Evolutionary conservation across 2,329 filamentous ascomycete species (phyloP), one percentile per base, ranked within the genome.

Genomic region (Sordariomycetes sp.): DNA sequence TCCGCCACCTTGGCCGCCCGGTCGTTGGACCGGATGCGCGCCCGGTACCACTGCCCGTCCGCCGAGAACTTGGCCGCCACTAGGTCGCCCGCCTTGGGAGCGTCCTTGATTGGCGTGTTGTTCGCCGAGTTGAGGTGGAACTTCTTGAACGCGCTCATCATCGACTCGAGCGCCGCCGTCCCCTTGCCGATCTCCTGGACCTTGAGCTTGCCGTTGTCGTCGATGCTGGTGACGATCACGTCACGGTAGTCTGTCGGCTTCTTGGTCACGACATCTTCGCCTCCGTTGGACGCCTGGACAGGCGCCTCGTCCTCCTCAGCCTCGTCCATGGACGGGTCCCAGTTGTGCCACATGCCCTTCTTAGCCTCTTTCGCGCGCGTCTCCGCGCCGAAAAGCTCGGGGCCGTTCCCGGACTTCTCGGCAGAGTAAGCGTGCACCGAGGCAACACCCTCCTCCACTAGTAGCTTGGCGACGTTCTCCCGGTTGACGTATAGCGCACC

Each of bases 11-110:
- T 90, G 67, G 86, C 87, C 10, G 92, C 82, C 61, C 94, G 90
- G 75, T 99, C 94, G 72, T 97, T 97, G 69, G 92, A 86, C 61
- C 92, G 87, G 61, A 99, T 85, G 61, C 87, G 88, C 35, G 89
- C 94, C 61, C 94, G 89, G 77, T 99, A 99, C 93, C 93, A 99
- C 65, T 94, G 85, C 60, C 87, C 84, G 69, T 99, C 94, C 57
- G 86, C 87, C 7, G 86, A 88, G 77, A 97, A 99, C 70, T 89
- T 88, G 66, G 93, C 93, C 1, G 93, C 88, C 28, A 99, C 93
- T 61, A 88, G 86, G 64, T 97, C 92, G 62, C 94, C 94, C 1
- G 90, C 84, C 79, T 97, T 97, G 61, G 94, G 93, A 22, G 89
- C 82, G 53, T 85, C 83, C 53, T 82, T 75, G 51, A 97, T 79